Conservation (phyloP, 1,284 basidiomycete species). For the Apiotrichum veenhuisii region DNA sequence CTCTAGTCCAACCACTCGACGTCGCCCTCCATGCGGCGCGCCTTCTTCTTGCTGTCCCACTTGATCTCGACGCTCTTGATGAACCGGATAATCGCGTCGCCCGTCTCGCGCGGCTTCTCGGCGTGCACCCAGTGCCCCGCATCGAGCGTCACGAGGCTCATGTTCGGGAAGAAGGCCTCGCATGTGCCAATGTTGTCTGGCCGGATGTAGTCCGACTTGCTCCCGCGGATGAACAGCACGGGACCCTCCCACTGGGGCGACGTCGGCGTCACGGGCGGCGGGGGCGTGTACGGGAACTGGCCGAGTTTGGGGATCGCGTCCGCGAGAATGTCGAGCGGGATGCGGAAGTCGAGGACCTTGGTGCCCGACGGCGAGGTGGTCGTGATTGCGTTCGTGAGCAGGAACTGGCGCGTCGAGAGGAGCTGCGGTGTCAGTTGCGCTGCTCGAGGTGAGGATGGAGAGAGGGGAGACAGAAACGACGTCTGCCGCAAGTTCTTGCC, state of each 20-base stretch:
- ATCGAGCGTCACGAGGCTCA: conserved; percentile 42
- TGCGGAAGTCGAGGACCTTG: conserved; percentile 51
- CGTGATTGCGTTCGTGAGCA: conserved; percentile 54
- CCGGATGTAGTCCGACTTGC: conserved; percentile 54
- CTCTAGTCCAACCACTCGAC: background rate
- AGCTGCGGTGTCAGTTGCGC: conserved; percentile 37
- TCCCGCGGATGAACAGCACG: conserved; percentile 55
- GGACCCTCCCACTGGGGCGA: conserved; percentile 47
- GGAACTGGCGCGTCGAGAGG: conserved; percentile 55
- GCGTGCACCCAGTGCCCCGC: conserved; percentile 52
- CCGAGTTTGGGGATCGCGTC: conserved; percentile 53
- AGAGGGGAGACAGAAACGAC: too few relatives aligned
- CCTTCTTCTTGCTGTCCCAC: background rate
- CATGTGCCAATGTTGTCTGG: conserved; percentile 51
- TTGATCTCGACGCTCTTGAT: conserved; percentile 12
- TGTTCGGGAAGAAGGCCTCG: conserved; percentile 53
- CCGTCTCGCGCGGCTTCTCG: conserved; percentile 42
- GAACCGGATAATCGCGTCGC: conserved; percentile 37
- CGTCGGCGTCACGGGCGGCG: conserved; percentile 22
- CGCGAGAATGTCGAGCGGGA: conserved; percentile 53
- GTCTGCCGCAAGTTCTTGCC: too few relatives aligned
- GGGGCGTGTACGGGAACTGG: conserved; percentile 53
- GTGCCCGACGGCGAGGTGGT: conserved; percentile 21
- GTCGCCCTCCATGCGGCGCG: background rate
- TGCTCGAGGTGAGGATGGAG: too few relatives aligned